Conservation (phyloP, 108 stramenopile genomes). For the Stephanodiscus triporus region DNA sequence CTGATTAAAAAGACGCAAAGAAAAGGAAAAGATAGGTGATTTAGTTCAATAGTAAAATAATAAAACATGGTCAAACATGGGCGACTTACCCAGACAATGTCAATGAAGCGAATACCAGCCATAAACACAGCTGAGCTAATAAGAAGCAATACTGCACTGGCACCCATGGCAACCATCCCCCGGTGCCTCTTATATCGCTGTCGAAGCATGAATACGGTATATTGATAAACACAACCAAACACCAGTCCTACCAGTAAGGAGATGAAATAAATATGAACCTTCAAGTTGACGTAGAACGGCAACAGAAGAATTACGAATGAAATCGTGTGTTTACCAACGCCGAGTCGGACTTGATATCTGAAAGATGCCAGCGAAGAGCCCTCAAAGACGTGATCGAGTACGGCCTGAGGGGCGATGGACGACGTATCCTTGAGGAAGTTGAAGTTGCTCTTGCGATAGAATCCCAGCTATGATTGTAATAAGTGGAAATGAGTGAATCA, state of each 20-base stretch:
- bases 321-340: not conserved
- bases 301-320: not conserved
- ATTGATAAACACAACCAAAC: not conserved
- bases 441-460: not conserved
- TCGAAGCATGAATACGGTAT: not conserved
- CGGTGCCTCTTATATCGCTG: not conserved
- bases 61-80: not conserved
- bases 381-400: not conserved
- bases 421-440: constrained; percentile 1
- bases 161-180: not conserved
- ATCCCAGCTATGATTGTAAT: not conserved
- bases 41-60: too few species aligned
- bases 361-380: not conserved
- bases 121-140: not conserved
- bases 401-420: not conserved
- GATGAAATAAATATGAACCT: not conserved
- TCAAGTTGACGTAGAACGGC: not conserved
- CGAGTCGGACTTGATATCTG: not conserved
- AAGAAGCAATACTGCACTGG: not conserved
- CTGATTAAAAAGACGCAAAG: not conserved
- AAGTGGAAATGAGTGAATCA: not conserved
- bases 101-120: not conserved
- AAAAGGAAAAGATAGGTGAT: not conserved
- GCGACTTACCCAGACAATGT: not conserved
- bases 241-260: not conserved